Percentiles rank a stretch among this genome's conserved stretches.
phyloP scores from a whole-genome alignment of 2,329 filamentous ascomycete genomes.

The Calonectria naviculata region DNA sequence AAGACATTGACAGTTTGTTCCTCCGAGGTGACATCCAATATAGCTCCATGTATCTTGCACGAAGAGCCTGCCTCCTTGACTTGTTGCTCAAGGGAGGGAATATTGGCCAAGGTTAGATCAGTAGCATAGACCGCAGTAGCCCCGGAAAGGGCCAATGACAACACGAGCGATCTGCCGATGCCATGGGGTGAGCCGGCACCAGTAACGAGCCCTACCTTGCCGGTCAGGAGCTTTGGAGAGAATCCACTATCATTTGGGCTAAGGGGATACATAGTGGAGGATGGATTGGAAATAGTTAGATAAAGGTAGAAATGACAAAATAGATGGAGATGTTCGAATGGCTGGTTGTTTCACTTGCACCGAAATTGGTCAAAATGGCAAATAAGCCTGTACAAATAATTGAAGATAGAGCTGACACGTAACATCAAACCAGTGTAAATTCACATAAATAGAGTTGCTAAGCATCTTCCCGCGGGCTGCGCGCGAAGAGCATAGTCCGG shows the following conservation, averaged over 20 bases:
- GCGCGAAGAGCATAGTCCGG: too few relatives aligned
- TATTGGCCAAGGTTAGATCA: conserved; percentile 26
- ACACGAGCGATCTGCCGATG: conserved; percentile 38
- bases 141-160: conserved; percentile 29
- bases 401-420: not conserved
- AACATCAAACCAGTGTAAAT: not conserved
- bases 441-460: not conserved
- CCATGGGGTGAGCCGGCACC: conserved; percentile 42
- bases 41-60: not conserved
- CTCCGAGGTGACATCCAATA: conserved; percentile 17
- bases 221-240: conserved; percentile 13
- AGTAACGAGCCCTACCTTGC: conserved; percentile 39
- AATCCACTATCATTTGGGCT: not conserved
- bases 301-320: not conserved
- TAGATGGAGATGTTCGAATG: too few relatives aligned
- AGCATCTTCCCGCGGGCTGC: not conserved
- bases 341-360: too few relatives aligned
- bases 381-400: not conserved
- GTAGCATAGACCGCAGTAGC: conserved; percentile 31
- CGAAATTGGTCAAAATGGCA: too few relatives aligned
- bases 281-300: not conserved
- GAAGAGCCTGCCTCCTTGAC: not conserved
- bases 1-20: conserved; percentile 15
- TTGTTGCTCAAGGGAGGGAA: conserved; percentile 8
- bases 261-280: not conserved